Base-by-base conservation (phyloP, 2,329 filamentous ascomycete species). In the Aureobasidium zeae region DNA sequence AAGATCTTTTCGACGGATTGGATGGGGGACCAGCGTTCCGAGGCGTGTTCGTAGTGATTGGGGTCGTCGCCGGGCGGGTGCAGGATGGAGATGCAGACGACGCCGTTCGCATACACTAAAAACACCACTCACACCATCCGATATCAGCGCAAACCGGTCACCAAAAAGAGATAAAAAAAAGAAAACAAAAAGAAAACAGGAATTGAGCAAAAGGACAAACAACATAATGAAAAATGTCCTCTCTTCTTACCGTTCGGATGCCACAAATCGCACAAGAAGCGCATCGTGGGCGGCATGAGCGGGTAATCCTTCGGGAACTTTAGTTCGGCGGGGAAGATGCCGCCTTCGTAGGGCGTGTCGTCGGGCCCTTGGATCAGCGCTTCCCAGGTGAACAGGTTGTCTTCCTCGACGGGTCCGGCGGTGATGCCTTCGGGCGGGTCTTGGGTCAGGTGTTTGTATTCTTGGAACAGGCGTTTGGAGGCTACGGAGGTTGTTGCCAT, bases 391-490 rank as follows among this genome's bases (percentile, higher is more conserved):
- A 95, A 84, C 60, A 96, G 80, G 68, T 98, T 87, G 63, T 96
- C 91, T 70, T 98, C 91, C 52, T 77, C 83, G 49, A 95, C 72
- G 24, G 91, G 91, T 15, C 91, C 91, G 12, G 91, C 91, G 47
- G 86, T 94, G 67, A 98, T 96, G 63, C 91, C 91, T 49, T 96
- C 89, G n/a, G 89, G 89, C 0, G 89, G 86, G 66, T 93, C 91
- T 59, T 86, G 89, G 51, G 87, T 91, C 50, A 98, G 81, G 51
- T 84, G 80, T 60, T 86, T 86, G 73, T 98, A 98, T 72, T 98
- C 91, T 68, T 89, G 85, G 62, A 96, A 87, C 54, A 98, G 83
- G 30, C 91, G 87, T 55, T 79, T 79, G 29, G 76, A 73, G 32
- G 77, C 77, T 21, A 78, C 73, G 34, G 57, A 58, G 33, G 57